A percentile compares a stretch with the other conserved stretches of the same genome.
These are phyloP conservation scores for Rhodotorula toruloides DNA, from an alignment of 768 basidiomycete genomes.

Conservation along the genomic window DNA sequence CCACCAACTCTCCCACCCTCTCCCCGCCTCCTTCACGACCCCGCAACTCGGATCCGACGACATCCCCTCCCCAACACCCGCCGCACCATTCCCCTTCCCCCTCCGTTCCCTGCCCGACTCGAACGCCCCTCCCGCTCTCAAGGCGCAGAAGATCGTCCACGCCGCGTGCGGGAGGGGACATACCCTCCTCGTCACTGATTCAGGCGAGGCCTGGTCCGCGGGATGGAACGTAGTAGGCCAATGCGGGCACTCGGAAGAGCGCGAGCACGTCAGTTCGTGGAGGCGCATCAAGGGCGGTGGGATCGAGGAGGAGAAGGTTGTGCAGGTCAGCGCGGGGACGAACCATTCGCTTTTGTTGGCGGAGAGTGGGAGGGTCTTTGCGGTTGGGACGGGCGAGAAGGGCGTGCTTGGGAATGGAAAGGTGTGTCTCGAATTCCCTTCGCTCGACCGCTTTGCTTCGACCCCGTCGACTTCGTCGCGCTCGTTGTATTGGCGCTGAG, in stretches of 20 bases:
- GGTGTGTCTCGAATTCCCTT: constrained; percentile 54
- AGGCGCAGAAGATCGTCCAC: constrained; percentile 59
- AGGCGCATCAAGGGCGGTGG: constrained; percentile 55
- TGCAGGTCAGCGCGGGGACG: constrained; percentile 73
- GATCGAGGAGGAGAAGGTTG: constrained; percentile 56
- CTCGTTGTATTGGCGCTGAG: neutral
- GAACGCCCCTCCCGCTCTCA: constrained; percentile 55
- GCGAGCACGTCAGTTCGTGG: constrained; percentile 63
- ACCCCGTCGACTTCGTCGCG: neutral
- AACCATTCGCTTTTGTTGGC: constrained; percentile 79
- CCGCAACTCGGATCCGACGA: constrained; percentile 15
- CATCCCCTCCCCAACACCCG: constrained; percentile 14
- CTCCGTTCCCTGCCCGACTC: constrained; percentile 57
- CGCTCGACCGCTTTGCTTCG: neutral
- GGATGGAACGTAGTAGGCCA: constrained; percentile 66
- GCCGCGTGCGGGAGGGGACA: constrained; percentile 82
- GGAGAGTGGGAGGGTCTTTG: constrained; percentile 69
- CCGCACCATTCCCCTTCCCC: constrained; percentile 62
- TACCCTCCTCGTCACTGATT: constrained; percentile 71
- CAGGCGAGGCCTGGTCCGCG: constrained; percentile 75
- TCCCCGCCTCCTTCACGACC: constrained; percentile 7
- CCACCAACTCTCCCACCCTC: constrained; percentile 34
- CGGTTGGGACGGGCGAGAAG: constrained; percentile 84
- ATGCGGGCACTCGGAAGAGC: constrained; percentile 66
- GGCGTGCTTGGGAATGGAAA: constrained; percentile 90